phyloP scores from a whole-genome alignment of 495 filamentous ascomycete species.

The Patellaria atrata region DNA sequence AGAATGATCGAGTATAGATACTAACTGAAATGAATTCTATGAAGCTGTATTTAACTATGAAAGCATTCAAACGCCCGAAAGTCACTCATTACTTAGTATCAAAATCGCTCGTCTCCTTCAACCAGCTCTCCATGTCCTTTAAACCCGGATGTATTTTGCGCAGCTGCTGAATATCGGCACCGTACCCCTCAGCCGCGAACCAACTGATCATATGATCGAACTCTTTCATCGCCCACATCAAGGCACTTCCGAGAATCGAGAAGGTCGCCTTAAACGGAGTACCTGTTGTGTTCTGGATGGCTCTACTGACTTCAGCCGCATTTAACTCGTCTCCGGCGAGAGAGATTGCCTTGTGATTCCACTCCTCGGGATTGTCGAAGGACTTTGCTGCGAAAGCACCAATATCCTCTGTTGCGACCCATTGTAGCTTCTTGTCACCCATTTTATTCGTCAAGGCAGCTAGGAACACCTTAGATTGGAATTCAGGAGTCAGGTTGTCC shows the following conservation, averaged over 20 bases:
- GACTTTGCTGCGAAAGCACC: conserved; percentile 45
- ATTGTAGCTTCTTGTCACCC: conserved; percentile 36
- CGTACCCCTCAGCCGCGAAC: conserved; percentile 44
- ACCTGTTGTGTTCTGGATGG: conserved; percentile 32
- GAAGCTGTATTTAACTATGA: not conserved
- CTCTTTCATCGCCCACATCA: conserved; percentile 35
- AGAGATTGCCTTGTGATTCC: conserved; percentile 31
- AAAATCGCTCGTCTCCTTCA: conserved; percentile 37
- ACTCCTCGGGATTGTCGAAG: conserved; percentile 34
- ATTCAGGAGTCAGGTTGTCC: conserved; percentile 44
- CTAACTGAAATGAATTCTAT: conserved; percentile 1
- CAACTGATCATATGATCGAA: conserved; percentile 44
- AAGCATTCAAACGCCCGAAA: too few relatives aligned
- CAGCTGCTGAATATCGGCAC: conserved; percentile 38
- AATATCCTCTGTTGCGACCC: conserved; percentile 43
- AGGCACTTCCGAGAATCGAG: conserved; percentile 13
- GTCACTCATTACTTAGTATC: too few relatives aligned
- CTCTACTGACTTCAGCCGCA: conserved; percentile 29
- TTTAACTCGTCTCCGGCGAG: conserved; percentile 44
- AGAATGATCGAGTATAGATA: too few relatives aligned
- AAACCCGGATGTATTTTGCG: conserved; percentile 35
- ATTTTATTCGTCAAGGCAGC: conserved; percentile 34
- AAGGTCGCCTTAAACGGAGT: conserved; percentile 23
- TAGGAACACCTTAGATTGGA: conserved; percentile 42
- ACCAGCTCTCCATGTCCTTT: conserved; percentile 43